Percentiles rank a stretch among this genome's conserved stretches.
Conservation (phyloP, 768 basidiomycete species). For the Boletus pseudo-olivaceus region DNA sequence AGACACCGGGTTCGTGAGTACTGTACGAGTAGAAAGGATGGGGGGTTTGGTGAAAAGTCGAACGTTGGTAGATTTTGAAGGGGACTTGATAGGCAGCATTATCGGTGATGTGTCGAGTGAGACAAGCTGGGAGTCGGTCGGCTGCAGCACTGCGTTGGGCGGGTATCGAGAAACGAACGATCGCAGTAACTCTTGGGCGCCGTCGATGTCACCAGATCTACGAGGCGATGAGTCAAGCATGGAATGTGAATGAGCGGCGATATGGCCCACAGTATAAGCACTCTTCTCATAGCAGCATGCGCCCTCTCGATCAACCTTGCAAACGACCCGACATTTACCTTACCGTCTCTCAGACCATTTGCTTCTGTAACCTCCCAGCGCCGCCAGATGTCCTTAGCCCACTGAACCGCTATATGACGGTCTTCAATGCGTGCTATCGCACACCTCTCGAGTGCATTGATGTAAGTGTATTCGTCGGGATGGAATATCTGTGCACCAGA, state of each 20-base stretch:
- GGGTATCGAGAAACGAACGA: slow-evolving; percentile 66
- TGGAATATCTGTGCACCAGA: slow-evolving; percentile 24
- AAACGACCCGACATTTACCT: slow-evolving; percentile 17
- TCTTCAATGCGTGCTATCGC: slow-evolving; percentile 42
- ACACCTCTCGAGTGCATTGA: slow-evolving; percentile 69
- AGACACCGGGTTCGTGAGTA: slow-evolving; percentile 35
- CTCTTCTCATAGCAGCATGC: slow-evolving; percentile 64
- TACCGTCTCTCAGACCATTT: slow-evolving; percentile 29
- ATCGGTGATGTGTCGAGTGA: neutral
- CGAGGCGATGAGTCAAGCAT: neutral
- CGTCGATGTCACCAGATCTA: slow-evolving; percentile 49
- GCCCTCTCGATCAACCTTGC: slow-evolving; percentile 63
- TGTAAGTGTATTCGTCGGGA: slow-evolving; percentile 53
- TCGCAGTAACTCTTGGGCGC: slow-evolving; percentile 55
- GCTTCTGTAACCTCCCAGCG: slow-evolving; percentile 56
- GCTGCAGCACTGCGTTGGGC: slow-evolving; percentile 45
- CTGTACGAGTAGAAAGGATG: slow-evolving; percentile 57
- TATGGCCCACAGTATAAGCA: slow-evolving; percentile 54
- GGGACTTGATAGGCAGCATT: neutral
- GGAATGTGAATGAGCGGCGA: neutral
- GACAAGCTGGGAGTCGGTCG: slow-evolving; percentile 10
- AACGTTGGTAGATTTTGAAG: slow-evolving; percentile 5
- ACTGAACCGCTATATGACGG: slow-evolving; percentile 43
- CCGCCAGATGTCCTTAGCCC: slow-evolving; percentile 63
- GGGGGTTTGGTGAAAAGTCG: slow-evolving; percentile 38